These are phyloP conservation scores for Thraustochytrium striatum DNA, from an alignment of 352 stramenopile species.

Conservation along the genomic window DNA sequence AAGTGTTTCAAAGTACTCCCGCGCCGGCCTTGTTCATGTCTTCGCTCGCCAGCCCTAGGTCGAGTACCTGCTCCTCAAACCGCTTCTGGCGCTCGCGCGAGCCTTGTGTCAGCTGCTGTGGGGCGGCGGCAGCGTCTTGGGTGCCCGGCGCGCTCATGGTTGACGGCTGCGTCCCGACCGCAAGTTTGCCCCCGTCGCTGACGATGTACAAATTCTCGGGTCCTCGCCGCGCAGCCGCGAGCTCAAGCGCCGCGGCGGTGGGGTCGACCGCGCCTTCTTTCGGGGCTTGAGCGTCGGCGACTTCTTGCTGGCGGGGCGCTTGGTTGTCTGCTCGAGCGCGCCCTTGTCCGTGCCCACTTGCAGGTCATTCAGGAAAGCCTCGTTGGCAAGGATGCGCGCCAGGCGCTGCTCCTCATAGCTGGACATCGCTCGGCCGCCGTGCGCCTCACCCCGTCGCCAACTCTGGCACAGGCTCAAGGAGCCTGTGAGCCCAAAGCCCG, in stretches of 20 bases:
- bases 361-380: conserved; percentile 9
- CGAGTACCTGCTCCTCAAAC: neutral
- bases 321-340: neutral
- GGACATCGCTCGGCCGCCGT: neutral
- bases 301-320: neutral
- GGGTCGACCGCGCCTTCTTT: neutral
- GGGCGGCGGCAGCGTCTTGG: neutral
- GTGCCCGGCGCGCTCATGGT: neutral
- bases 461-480: too few species aligned
- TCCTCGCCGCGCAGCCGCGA: conserved; percentile 14
- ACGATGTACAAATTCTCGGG: conserved; percentile 1
- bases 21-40: neutral
- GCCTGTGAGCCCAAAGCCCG: too few species aligned
- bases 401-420: conserved; percentile 34
- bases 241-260: neutral
- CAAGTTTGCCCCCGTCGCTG: neutral
- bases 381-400: conserved; percentile 28
- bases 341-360: conserved; percentile 2
- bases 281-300: neutral
- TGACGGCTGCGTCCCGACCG: neutral
- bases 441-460: too few species aligned
- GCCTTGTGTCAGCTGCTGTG: neutral
- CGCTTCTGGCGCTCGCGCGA: neutral
- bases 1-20: too few species aligned
- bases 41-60: neutral